phyloP scores from a whole-genome alignment of 2,329 filamentous ascomycete species.

The Cordyceps farinosa region DNA sequence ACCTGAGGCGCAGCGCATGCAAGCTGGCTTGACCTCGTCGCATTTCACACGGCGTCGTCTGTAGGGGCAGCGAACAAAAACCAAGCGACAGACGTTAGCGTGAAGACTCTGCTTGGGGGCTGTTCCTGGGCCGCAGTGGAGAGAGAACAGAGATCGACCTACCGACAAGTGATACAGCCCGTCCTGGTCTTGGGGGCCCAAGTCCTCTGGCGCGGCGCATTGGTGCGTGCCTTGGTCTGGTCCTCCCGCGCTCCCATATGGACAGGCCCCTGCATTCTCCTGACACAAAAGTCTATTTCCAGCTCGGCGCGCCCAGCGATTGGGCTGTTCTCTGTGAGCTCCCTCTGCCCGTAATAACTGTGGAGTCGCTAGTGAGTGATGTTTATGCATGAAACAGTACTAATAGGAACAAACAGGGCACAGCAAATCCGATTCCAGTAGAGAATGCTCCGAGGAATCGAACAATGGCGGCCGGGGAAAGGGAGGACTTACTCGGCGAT shows the following conservation, averaged over 20 bases:
- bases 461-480: no score
- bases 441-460: neutral
- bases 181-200: slow-evolving; percentile 21
- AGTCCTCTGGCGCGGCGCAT: slow-evolving; percentile 1
- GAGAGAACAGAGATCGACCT: slow-evolving; percentile 2
- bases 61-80: neutral
- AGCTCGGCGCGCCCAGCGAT: neutral
- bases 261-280: slow-evolving; percentile 5
- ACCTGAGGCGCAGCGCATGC: slow-evolving; percentile 24
- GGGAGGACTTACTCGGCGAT: neutral
- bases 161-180: slow-evolving; percentile 23
- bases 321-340: neutral
- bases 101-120: neutral
- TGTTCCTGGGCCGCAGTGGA: neutral
- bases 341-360: neutral
- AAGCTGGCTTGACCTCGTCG: slow-evolving; percentile 26
- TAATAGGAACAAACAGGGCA: neutral
- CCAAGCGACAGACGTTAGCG: slow-evolving; percentile 6
- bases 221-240: neutral
- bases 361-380: neutral
- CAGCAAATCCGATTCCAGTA: neutral
- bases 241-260: neutral
- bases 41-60: slow-evolving; percentile 29
- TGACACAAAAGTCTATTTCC: slow-evolving; percentile 15
- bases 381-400: slow-evolving; percentile 2